Conservation (phyloP, 2,329 filamentous ascomycete species). For the Penicillium sp. region DNA sequence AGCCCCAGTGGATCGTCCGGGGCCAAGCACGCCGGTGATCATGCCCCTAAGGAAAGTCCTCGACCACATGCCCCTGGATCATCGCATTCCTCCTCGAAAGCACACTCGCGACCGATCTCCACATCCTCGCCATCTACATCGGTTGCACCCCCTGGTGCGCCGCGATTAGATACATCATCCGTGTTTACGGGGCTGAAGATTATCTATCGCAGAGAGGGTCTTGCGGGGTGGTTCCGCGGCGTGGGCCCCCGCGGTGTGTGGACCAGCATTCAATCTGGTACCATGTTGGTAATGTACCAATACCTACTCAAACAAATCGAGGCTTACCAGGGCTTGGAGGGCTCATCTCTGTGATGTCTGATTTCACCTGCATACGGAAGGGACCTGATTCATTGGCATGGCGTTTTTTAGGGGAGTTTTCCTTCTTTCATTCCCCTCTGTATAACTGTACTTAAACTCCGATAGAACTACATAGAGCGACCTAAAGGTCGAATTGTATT, state of each 20-base stretch:
- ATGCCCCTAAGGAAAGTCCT: slow-evolving; percentile 30
- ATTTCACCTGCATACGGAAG: slow-evolving; percentile 12
- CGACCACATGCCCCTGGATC: slow-evolving; percentile 25
- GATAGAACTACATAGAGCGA: neutral
- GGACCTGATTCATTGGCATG: slow-evolving; percentile 16
- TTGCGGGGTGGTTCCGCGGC: slow-evolving; percentile 89
- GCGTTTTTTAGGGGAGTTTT: slow-evolving; percentile 18
- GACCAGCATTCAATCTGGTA: slow-evolving; percentile 96
- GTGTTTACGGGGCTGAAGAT: slow-evolving; percentile 79
- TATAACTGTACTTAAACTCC: neutral
- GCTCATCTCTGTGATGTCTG: slow-evolving; percentile 19
- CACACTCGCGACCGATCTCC: slow-evolving; percentile 74
- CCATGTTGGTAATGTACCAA: slow-evolving; percentile 96
- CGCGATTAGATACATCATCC: slow-evolving; percentile 83
- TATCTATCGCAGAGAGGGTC: slow-evolving; percentile 86
- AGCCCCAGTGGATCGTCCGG: slow-evolving; percentile 22
- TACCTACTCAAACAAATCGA: slow-evolving; percentile 78
- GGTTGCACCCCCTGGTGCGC: slow-evolving; percentile 73
- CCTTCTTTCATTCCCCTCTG: neutral
- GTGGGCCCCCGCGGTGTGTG: slow-evolving; percentile 91
- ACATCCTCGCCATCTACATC: slow-evolving; percentile 87
- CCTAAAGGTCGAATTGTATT: neutral
- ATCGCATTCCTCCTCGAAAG: slow-evolving; percentile 31
- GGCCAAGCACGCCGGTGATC: slow-evolving; percentile 30
- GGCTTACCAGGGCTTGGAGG: slow-evolving; percentile 38